Conservation (phyloP, 2,329 filamentous ascomycete species). For the Paecilomyces sp. region DNA sequence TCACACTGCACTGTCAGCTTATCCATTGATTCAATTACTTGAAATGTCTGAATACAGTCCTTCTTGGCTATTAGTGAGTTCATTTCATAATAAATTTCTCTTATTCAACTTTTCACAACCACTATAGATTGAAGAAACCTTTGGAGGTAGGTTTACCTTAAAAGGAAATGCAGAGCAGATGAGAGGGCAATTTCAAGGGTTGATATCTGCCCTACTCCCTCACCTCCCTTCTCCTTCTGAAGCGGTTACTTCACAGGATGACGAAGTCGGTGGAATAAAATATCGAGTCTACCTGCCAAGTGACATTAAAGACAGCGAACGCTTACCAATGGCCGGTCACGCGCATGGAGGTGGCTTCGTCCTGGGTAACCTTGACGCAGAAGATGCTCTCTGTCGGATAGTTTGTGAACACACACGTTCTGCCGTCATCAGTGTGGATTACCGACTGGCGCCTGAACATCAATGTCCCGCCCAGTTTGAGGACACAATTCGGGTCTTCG, state of each 20-base stretch:
- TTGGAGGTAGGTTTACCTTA: background rate
- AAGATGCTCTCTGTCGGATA: slow-evolving; percentile 35
- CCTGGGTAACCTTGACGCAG: slow-evolving; percentile 37
- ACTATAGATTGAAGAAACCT: background rate
- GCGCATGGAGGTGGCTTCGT: slow-evolving; percentile 40
- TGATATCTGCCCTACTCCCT: background rate
- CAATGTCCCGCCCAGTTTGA: slow-evolving; percentile 43
- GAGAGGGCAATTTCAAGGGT: background rate
- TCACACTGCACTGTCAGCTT: too few species aligned
- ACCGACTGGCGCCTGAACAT: slow-evolving; percentile 47
- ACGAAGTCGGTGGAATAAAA: background rate
- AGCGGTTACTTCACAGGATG: background rate
- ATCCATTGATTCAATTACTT: too few species aligned
- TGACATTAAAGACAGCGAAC: background rate
- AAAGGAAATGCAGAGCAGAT: background rate
- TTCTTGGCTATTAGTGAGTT: background rate
- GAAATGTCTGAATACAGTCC: too few species aligned
- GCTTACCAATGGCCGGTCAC: slow-evolving; percentile 10
- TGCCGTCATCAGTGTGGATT: slow-evolving; percentile 44
- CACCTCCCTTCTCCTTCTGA: background rate
- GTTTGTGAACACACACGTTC: slow-evolving; percentile 29
- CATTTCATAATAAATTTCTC: background rate
- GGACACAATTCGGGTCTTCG: slow-evolving; percentile 41
- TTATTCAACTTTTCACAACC: background rate
- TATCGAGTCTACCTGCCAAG: background rate